Base-by-base conservation (phyloP, 2,329 filamentous ascomycete genomes). In the Cephalotrichum gorgonifer region DNA sequence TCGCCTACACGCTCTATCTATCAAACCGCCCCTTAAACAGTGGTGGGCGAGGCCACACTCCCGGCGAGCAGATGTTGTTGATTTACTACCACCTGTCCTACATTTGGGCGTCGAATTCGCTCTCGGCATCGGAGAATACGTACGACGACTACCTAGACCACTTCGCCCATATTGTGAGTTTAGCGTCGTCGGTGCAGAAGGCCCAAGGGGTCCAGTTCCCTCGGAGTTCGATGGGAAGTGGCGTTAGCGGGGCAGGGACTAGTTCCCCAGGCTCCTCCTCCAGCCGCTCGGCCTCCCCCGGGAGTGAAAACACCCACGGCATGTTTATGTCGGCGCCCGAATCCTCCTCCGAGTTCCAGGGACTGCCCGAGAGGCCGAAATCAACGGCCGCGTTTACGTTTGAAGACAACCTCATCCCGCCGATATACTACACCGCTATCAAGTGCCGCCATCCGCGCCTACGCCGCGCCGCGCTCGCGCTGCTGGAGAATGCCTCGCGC, bases 401-500 rank as follows among this genome's bases (percentile, higher is more conserved):
- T 43, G 68, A 72, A 35, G 69, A 66, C 12, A 66, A 69, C 20
- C 48, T 71, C 1, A 60, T 72, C 25, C 64, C 67, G 0, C 64
- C 68, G 1, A 54, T 73, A 1, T 71, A 69, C 53, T 73, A 67
- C 53, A 63, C 65, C 6, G 62, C 58, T 1, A 55, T 58, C 31
- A 69, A 67, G 47, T 71, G 67, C 44, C 60, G 69, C 1, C 69
- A 71, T 50, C 74, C 64, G 0, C 55, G 64, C 15, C 58, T 71
- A 4, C 55, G 69, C 12, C 60, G 67, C 1, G 61, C 65, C 1
- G 69, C 69, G 0, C 55, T 70, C 0, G 55, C 60, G 12, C 58
- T 71, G 11, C 56, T 71, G 9, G 58, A 56, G 6, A 54, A 60
- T 4, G 56, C 61, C 2, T 54, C 62, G 41, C 56, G 63, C 44